Conservation (phyloP, 306 rosid genomes). For the Quercus rubra region DNA sequence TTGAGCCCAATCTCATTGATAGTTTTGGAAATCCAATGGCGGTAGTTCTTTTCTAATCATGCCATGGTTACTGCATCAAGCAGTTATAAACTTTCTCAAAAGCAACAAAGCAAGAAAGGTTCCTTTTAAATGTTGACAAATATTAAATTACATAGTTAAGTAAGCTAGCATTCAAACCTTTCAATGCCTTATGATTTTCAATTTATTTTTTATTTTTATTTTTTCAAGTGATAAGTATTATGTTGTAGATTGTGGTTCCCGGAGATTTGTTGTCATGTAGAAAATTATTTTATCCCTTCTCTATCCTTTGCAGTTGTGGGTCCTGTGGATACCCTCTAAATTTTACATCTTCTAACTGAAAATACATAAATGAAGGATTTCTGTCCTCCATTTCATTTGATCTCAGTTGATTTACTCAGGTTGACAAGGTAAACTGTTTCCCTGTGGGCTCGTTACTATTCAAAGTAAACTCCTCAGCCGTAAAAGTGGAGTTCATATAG, state of each 20-base stretch:
- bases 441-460: slow-evolving; percentile 42
- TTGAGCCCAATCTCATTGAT: no score
- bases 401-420: slow-evolving; percentile 64
- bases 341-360: slow-evolving; percentile 53
- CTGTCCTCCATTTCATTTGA: slow-evolving; percentile 51
- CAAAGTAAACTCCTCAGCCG: slow-evolving; percentile 52
- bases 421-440: slow-evolving; percentile 59
- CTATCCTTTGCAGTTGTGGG: slow-evolving; percentile 49
- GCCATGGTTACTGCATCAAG: not conserved
- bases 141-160: not conserved
- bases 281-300: not conserved
- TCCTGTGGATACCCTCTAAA: slow-evolving; percentile 70
- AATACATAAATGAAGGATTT: slow-evolving; percentile 49
- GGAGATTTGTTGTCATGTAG: slow-evolving; percentile 19
- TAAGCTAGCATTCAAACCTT: not conserved
- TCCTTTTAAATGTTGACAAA: not conserved
- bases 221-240: not conserved
- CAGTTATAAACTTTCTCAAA: not conserved
- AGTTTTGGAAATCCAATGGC: not conserved
- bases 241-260: slow-evolving; percentile 10
- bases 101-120: not conserved
- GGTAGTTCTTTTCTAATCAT: not conserved
- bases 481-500: slow-evolving; percentile 59
- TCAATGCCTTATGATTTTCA: not conserved
- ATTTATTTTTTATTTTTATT: not conserved